phyloP scores from a whole-genome alignment of 257 asterid genomes.

The Forsythia viridissima region DNA sequence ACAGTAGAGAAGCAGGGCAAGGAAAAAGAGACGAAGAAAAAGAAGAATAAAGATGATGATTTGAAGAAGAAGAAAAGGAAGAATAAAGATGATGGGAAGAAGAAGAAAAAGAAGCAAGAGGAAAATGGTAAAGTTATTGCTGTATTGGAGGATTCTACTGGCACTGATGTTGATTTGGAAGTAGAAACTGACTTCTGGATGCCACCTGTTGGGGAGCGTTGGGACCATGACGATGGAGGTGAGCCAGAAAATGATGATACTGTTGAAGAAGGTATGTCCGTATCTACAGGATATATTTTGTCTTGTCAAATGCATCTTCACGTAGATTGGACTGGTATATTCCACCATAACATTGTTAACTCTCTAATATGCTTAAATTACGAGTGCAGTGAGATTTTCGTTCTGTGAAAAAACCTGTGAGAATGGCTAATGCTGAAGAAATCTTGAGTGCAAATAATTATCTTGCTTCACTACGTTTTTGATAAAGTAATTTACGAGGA shows the following conservation, averaged over 20 bases:
- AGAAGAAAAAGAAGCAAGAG: conserved; percentile 37
- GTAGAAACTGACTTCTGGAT: conserved; percentile 77
- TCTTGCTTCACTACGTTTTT: not conserved
- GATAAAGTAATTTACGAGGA: not conserved
- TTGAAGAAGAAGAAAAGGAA: conserved; percentile 41
- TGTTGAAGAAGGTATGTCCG: conserved; percentile 53
- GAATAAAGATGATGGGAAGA: conserved; percentile 33
- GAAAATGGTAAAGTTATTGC: conserved; percentile 40
- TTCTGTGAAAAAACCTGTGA: not conserved
- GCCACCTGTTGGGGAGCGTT: conserved; percentile 88
- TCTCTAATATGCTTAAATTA: not conserved
- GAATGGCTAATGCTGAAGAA: conserved; percentile 8
- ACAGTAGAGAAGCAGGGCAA: conserved; percentile 32
- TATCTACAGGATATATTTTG: not conserved
- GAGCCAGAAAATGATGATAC: conserved; percentile 55
- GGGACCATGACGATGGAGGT: conserved; percentile 93
- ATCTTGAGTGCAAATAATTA: conserved; percentile 9
- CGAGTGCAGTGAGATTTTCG: not conserved
- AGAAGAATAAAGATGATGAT: conserved; percentile 26
- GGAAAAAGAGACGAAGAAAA: conserved; percentile 29
- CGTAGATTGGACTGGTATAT: conserved; percentile 7
- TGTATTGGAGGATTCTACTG: conserved; percentile 56
- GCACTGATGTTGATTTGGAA: conserved; percentile 48
- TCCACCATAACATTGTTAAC: not conserved
- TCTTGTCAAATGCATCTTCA: not conserved